These are phyloP conservation scores for Colletotrichum cordylinicola DNA, from an alignment of 2,329 filamentous ascomycete species.

Conservation along the genomic window DNA sequence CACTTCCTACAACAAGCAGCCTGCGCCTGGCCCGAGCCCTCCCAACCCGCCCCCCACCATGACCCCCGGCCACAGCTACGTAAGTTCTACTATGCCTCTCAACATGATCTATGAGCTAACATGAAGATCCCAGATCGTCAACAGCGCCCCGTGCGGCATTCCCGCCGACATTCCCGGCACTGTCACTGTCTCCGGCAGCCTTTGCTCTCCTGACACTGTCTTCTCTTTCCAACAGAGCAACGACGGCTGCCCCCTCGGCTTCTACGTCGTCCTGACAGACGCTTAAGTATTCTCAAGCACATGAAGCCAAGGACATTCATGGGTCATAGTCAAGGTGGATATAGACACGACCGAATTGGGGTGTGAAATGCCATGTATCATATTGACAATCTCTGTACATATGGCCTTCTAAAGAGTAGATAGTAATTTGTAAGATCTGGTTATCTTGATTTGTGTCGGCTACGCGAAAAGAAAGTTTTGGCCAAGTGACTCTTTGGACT, in stretches of 20 bases:
- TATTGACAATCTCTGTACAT: background rate
- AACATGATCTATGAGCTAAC: background rate
- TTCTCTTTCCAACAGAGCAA: conserved; percentile 8
- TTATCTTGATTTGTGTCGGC: background rate
- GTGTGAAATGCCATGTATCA: background rate
- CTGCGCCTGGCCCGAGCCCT: conserved; percentile 13
- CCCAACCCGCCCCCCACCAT: conserved; percentile 11
- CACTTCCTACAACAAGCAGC: conserved; percentile 8
- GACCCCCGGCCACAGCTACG: conserved; percentile 14
- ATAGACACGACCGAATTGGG: background rate
- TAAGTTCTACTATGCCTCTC: background rate
- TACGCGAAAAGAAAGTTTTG: accelerated
- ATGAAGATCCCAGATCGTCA: background rate
- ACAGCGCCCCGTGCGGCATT: conserved; percentile 16
- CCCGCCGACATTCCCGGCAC: background rate
- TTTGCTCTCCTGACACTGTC: conserved; percentile 9
- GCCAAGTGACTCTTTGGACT: background rate
- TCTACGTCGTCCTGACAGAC: conserved; percentile 14
- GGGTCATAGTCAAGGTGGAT: background rate
- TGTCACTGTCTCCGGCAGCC: conserved; percentile 10
- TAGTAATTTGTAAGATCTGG: background rate
- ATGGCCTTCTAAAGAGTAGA: background rate
- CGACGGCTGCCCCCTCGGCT: conserved; percentile 3
- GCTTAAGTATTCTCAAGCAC: background rate
- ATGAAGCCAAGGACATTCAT: background rate